Percentiles rank a stretch among this genome's conserved stretches.
Conservation (phyloP, 2,329 filamentous ascomycete species). For the Coleophoma cylindrospora region DNA sequence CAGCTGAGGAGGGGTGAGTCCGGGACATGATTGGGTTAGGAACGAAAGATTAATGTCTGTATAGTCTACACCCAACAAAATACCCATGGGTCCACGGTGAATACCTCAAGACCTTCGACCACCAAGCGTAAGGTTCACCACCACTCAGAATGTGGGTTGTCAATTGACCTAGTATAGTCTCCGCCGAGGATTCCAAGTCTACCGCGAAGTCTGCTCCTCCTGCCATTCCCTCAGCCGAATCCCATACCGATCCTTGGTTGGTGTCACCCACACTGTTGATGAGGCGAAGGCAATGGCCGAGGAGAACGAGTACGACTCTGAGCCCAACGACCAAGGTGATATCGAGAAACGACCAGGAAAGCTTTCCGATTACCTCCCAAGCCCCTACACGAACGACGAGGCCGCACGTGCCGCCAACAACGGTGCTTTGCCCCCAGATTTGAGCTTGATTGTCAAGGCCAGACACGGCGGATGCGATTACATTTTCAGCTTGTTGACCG, state of each 20-base stretch:
- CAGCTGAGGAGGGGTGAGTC: constrained; percentile 94
- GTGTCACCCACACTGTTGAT: constrained; percentile 88
- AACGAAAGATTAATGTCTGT: constrained; percentile 19
- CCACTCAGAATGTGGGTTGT: constrained; percentile 9
- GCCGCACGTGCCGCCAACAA: constrained; percentile 97
- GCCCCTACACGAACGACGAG: constrained; percentile 98
- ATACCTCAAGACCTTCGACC: constrained; percentile 94
- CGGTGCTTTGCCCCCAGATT: constrained; percentile 93
- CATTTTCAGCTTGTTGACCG: constrained; percentile 94
- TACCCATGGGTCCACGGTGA: constrained; percentile 96
- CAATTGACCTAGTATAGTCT: constrained; percentile 53
- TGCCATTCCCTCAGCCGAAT: constrained; percentile 96
- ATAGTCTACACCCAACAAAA: constrained; percentile 80
- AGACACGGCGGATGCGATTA: constrained; percentile 98
- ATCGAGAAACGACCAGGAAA: constrained; percentile 99
- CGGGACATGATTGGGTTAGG: neutral
- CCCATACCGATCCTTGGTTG: constrained; percentile 88
- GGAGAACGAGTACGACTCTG: constrained; percentile 96
- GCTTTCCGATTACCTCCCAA: constrained; percentile 92
- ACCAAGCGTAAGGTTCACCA: constrained; percentile 72
- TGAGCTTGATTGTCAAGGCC: constrained; percentile 95
- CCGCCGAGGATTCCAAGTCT: constrained; percentile 98
- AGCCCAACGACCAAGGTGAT: constrained; percentile 96
- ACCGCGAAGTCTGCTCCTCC: constrained; percentile 94
- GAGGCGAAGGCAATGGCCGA: constrained; percentile 97